Base-by-base conservation (phyloP, 305 asterid species). In the Salvia sclarea region DNA sequence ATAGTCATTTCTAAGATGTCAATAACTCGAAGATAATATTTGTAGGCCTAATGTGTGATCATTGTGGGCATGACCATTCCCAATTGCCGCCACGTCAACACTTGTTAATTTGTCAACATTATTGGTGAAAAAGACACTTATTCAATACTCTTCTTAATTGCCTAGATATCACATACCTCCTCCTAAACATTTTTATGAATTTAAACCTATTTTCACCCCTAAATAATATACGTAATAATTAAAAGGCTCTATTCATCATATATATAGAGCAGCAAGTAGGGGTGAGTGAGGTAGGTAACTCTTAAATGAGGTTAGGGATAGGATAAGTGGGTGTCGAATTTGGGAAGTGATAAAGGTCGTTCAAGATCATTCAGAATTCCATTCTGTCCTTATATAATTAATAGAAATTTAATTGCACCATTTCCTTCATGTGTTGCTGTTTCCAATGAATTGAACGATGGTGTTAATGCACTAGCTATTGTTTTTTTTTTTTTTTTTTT, bases 11-110 rank as follows among this genome's bases (percentile, higher is more conserved):
- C 3, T 54, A 13, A 50, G 61, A 43, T 67, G 37, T 54, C 6
- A 35, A 55, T 44, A 58, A 73, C 14, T 48, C 49, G 69, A 40
- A 75, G 74, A 70, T 61, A 73, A 58, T 68, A 40, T 53, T 22
- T 22, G 67, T 30, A 64, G 64, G 44, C 62, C 59, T 30, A 73
- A 73, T 63, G 77, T 65, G 75, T 69, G 71, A 78, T 76, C 20
- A 58, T 55, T 63, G 67, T 61, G 60, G 67, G 14, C 57, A 61
- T 57, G 31, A 30, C 30, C 47, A 30, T 66, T 57, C 22, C 41
- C 64, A 31, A 49, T 25, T 62, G 33, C 52, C 8, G 74, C 82
- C 87, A 75, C 78, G 62, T 77, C 25, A 6, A 38, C 40, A 8
- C 8, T 50, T 50, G 6, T 21, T 66, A 33, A 58, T 16, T 4